Percentiles rank a stretch among this genome's conserved stretches.
phyloP scores from a whole-genome alignment of 208 protist genomes.

The Entamoeba dispar region DNA sequence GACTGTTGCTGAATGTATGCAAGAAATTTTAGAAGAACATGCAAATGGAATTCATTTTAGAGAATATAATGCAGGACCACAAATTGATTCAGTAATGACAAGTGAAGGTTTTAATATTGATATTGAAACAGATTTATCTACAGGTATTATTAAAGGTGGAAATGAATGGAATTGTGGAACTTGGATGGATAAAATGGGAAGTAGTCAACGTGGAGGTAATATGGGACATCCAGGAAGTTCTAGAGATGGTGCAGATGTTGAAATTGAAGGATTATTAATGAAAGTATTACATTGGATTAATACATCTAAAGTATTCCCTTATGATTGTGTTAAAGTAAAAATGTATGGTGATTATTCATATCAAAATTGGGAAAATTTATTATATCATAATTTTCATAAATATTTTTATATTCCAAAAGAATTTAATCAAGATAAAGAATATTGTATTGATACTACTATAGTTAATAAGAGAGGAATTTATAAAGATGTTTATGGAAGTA shows the following conservation, averaged over 20 bases:
- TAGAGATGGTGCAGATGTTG: conserved; percentile 43
- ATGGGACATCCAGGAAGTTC: conserved; percentile 42
- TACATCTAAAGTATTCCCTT: background rate
- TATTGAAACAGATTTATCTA: conserved; percentile 22
- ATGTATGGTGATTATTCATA: background rate
- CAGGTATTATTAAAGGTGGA: conserved; percentile 44
- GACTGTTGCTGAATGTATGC: conserved; percentile 30
- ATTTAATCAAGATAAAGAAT: background rate
- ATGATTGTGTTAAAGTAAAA: background rate
- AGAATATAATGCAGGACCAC: conserved; percentile 40
- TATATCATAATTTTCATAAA: background rate
- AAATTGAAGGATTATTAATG: conserved; percentile 32
- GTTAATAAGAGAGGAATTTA: conserved; percentile 38
- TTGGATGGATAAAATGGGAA: conserved; percentile 63
- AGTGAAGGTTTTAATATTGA: conserved; percentile 42
- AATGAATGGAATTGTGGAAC: conserved; percentile 46
- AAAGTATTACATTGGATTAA: background rate
- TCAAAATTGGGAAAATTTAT: background rate
- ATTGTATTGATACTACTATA: conserved; percentile 15
- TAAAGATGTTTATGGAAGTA: conserved; percentile 37
- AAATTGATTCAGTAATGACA: conserved; percentile 43
- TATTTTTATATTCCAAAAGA: conserved; percentile 5
- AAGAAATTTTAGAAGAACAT: conserved; percentile 38
- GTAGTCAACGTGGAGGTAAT: conserved; percentile 17
- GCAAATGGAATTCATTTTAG: conserved; percentile 41